These are phyloP conservation scores for Takakia lepidozioides DNA, from an alignment of 225 moss, liverwort and hornwort genomes.

Conservation along the genomic window DNA sequence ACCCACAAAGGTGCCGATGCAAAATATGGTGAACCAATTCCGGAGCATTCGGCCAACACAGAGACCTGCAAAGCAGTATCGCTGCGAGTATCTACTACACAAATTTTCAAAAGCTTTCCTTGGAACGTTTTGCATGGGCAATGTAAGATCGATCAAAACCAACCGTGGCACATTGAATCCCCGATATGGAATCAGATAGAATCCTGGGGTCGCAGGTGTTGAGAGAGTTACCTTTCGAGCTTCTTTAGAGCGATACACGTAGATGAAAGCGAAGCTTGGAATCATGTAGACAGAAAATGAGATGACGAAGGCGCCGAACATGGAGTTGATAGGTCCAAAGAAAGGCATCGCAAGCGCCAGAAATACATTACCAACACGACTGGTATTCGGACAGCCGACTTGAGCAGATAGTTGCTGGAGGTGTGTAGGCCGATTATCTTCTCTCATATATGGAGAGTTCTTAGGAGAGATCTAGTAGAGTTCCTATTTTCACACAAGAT, in stretches of 20 bases:
- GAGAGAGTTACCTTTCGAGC: constrained; percentile 11
- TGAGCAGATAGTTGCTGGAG: not conserved
- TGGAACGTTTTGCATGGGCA: too few species aligned
- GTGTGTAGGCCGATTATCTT: constrained; percentile 15
- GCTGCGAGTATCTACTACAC: too few species aligned
- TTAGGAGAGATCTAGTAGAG: too few species aligned
- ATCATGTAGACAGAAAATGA: constrained; percentile 24
- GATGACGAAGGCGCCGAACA: constrained; percentile 19
- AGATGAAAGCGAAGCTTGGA: constrained; percentile 12
- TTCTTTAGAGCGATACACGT: constrained; percentile 3
- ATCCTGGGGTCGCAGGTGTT: not conserved
- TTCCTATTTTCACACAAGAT: too few species aligned
- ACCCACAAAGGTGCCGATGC: constrained; percentile 12
- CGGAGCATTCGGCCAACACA: constrained; percentile 13
- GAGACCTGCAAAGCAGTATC: constrained; percentile 18
- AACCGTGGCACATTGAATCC: too few species aligned
- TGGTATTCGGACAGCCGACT: constrained; percentile 12
- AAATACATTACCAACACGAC: constrained; percentile 17
- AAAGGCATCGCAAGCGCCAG: constrained; percentile 23
- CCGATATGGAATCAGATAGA: not conserved
- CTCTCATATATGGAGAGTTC: constrained; percentile 15
- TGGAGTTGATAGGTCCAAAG: constrained; percentile 28
- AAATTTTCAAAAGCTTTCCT: too few species aligned
- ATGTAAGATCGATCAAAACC: too few species aligned
- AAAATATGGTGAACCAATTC: constrained; percentile 13